Base-by-base conservation (phyloP, 768 basidiomycete genomes). In the Panus rudis region DNA sequence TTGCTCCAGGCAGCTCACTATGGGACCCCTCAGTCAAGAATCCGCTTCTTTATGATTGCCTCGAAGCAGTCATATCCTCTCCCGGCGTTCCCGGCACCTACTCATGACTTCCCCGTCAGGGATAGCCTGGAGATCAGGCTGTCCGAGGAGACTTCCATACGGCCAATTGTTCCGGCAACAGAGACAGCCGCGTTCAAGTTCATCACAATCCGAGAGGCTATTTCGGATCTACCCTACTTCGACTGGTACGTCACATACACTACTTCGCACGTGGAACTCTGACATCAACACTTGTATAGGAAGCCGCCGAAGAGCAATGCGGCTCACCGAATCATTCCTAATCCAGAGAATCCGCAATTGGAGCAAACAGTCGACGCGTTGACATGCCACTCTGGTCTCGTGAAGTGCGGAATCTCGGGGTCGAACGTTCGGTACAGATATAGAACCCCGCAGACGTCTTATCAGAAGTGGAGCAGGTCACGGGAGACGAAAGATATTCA, bases 121-220 rank as follows among this genome's bases (percentile, higher is more conserved):
- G 71, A 76, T 22, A 50, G 54, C 0, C 59, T 87, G n/a, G 58
- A 66, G 11, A 72, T 89, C 39, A 75, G 68, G 35, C 59, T 81
- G 25, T 65, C 72, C 3, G 68, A 68, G 24, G 69, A 63, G 1
- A 43, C 63, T 10, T 40, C 45, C 1, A 59, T 79, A 21, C 53
- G 50, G 3, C 74, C 78, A 0, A 72, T 84, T 14, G 64, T 63
- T 11, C 66, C 69, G 0, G 53, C 60, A 3, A 46, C 52, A 17
- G 84, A 85, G 0, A 69, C 67, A 2, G 79, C 79, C 1, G 72
- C 75, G 0, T 51, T 54, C 45, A 47, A 45, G 6, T 66, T 66
- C 49, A 75, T 88, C 17, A 74, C 76, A 0, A 72, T 88, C 31
- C 71, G 75, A 17, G 85, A 88, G 55, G 84, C 87, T 1, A 86